A percentile compares a stretch with the other conserved stretches of the same genome.
These are phyloP conservation scores for Lithocarpus polystachyus DNA, from an alignment of 306 rosid genomes.

Conservation along the genomic window DNA sequence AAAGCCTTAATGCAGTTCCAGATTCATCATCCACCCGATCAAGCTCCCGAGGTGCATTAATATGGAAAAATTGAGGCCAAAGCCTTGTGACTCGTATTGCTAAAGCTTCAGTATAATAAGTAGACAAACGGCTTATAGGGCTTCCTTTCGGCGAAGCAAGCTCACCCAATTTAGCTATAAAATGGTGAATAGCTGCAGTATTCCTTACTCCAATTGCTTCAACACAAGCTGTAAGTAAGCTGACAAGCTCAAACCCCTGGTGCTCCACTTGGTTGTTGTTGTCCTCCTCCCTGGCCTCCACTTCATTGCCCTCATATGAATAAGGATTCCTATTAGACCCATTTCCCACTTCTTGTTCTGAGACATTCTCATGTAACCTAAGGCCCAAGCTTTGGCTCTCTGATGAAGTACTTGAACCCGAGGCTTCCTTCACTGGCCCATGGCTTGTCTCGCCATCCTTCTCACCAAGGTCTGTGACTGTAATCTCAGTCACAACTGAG, in stretches of 20 bases:
- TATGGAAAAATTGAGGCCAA: conserved; percentile 87
- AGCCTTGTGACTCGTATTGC: conserved; percentile 74
- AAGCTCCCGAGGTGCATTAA: conserved; percentile 68
- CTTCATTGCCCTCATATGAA: conserved; percentile 44
- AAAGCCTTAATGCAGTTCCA: conserved; percentile 65
- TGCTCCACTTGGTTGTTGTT: conserved; percentile 51
- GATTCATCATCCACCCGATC: conserved; percentile 74
- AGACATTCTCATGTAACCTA: conserved; percentile 50
- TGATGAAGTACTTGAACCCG: conserved; percentile 70
- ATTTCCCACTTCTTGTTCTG: conserved; percentile 65
- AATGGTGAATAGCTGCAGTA: conserved; percentile 59
- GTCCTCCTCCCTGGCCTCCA: conserved; percentile 52
- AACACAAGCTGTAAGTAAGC: conserved; percentile 69
- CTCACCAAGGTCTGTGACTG: conserved; percentile 68
- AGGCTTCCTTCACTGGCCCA: conserved; percentile 37
- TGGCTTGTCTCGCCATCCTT: conserved; percentile 52
- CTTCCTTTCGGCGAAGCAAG: conserved; percentile 77
- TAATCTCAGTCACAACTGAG: conserved; percentile 60
- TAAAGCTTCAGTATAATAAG: conserved; percentile 86
- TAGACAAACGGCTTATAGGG: conserved; percentile 60
- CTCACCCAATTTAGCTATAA: conserved; percentile 72
- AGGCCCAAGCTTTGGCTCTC: conserved; percentile 54
- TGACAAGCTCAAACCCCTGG: conserved; percentile 69
- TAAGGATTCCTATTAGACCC: conserved; percentile 54
- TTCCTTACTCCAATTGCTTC: conserved; percentile 78